Evolutionary conservation across 2,329 filamentous ascomycete species (phyloP), one percentile per base, ranked within the genome.

Genomic region (Fusarium pilosicola): DNA sequence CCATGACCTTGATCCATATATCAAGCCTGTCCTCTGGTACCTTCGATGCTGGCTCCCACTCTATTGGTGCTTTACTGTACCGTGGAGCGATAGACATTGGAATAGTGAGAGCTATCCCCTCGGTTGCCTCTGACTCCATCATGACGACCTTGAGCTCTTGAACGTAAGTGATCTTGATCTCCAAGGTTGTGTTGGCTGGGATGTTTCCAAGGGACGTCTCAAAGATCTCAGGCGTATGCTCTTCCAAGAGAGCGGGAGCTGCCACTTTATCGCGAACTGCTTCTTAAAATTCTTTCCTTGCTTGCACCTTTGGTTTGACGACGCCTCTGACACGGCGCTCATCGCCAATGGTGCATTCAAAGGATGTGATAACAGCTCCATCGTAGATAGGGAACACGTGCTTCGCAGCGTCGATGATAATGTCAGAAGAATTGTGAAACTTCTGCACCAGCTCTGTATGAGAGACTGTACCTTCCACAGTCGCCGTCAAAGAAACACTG

Each of bases 151-250:
- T 62, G 0, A 62, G 4, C 49, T 62, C 59, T 18, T 62, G 59
- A 3, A 30, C 17, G 6, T 56, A 62, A 0, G 13, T 10, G 0
- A 56, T 45, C 11, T 30, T 62, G 6, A 62, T 24, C 30, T 62
- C 49, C 1, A 56, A n/a, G 0, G 20, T 32, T 0, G 30, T 45
- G 0, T 20, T 24, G 0, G 59, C 14, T 3, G 59, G 59, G 0
- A 62, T 38, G 6, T 57, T 62, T 0, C 59, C 59, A 2, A 62
- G 38, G 0, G 49, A 57, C 0, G 49, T 62, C 20, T 62, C 49
- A 17, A 62, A 62, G 9, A 62, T 38, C 17, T 62, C 59, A 0
- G 59, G 59, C 0, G 59, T 62, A 8, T 62, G 59, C 1, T 62
- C 49, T 2, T 62, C 49, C 3, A 62, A 2, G 0, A 62, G 4